A percentile compares a stretch with the other conserved stretches of the same genome.
These are phyloP conservation scores for Dactylorhiza incarnata DNA, from an alignment of 106 monocot genomes.

Conservation along the genomic window DNA sequence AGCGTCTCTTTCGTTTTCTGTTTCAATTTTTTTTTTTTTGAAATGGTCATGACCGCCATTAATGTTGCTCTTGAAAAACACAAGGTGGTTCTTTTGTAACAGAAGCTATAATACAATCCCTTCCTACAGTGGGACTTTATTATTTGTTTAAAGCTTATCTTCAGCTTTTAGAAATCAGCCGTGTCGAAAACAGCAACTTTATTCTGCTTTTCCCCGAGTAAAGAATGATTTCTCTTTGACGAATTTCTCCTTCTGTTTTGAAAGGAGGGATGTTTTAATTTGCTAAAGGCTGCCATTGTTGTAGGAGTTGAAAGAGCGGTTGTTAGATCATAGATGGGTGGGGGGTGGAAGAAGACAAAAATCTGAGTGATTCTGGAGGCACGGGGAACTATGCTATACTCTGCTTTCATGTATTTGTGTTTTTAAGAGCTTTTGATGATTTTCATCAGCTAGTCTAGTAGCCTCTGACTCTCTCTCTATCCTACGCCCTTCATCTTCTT, in stretches of 20 bases:
- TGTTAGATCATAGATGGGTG: not conserved
- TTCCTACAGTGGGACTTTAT: not conserved
- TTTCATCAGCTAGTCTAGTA: not conserved
- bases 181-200: not conserved
- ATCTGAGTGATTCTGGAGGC: not conserved
- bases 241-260: not conserved
- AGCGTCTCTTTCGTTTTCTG: conserved; percentile 1
- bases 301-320: not conserved
- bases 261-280: not conserved
- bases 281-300: not conserved
- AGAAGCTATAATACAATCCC: not conserved
- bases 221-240: not conserved
- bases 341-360: conserved; percentile 1
- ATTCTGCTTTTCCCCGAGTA: not conserved
- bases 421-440: not conserved
- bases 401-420: not conserved
- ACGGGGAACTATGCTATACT: not conserved
- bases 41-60: not conserved
- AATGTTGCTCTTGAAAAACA: not conserved
- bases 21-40: not conserved
- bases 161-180: not conserved
- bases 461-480: not conserved
- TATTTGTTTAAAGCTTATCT: not conserved
- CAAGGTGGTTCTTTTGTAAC: not conserved
- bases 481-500: not conserved